Evolutionary conservation across 176 grass and related monocot genomes (phyloP), one percentile per base, ranked within the genome.

Genomic region (Echinochloa phyllopogon): DNA sequence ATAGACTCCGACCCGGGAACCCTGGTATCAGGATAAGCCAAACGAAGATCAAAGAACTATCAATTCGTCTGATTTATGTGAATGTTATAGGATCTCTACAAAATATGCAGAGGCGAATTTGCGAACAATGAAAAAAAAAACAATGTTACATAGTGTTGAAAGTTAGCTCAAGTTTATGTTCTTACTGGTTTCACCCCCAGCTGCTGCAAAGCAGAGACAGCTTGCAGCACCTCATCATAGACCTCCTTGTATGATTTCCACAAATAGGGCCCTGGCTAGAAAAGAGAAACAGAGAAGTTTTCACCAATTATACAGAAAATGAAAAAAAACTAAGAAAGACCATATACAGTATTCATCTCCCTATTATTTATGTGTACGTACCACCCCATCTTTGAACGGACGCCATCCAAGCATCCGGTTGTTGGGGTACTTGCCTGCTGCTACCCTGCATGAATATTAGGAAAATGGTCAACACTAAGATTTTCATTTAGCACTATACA

Each of bases 351-450:
- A 57, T 69, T 69, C 45, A 56, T 60, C 10, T 15, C 74, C 10
- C 53, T 59, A 58, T 73, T 45, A 55, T 72, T 77, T 83, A 16
- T 62, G 29, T 74, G 17, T n/a, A 47, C 25, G 42, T 92, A 99
- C 96, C 86, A 91, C 80, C 84, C 94, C 94, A 65, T 94, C 69
- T 75, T 83, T 89, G 37, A 99, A 41, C n/a, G 93, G 91, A 43
- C 94, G 93, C 94, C 91, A 96, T 86, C 96, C 96, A 17, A 99
- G 91, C 96, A 99, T 99, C 76, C 83, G 75, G 69, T 99, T 99
- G 71, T 83, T 45, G 52, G 93, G 78, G 76, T 96, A 96, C 78
- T 99, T 96, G 29, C 79, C 84, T 88, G 88, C 96, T 88, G 90
- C 91, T 4, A 88, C 83, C 45, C 96, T 99, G 89, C 84, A 86